A percentile compares a stretch with the other conserved stretches of the same genome.
Evolutionary conservation across 257 asterid genomes (phyloP).

Genomic region (Rehmannia glutinosa): DNA sequence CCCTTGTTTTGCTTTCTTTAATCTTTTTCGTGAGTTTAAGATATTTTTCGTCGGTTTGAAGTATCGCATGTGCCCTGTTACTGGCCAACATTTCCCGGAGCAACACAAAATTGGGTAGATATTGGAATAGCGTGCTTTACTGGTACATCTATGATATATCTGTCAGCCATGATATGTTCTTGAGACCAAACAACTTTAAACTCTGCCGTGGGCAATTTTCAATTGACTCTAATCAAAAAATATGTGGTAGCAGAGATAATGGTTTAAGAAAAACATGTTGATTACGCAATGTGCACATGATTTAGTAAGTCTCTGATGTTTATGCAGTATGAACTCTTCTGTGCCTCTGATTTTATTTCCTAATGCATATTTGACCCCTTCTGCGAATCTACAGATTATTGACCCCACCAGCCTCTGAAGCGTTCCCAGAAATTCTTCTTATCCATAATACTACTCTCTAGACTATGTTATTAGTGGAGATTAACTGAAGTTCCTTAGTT

Average conservation of each 20-base stretch:
- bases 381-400: neutral
- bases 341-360: too few species aligned
- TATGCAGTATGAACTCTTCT: neutral
- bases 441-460: neutral
- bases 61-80: neutral
- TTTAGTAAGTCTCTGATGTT: neutral
- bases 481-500: neutral
- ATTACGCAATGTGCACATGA: constrained; percentile 3
- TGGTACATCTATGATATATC: constrained; percentile 5
- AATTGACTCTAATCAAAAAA: neutral
- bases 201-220: neutral
- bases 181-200: neutral
- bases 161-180: neutral
- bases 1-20: neutral
- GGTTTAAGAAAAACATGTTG: neutral
- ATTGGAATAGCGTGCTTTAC: too few species aligned
- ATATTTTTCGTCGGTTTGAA: neutral
- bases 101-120: neutral
- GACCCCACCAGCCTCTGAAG: constrained; percentile 4
- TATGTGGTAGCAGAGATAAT: constrained; percentile 1
- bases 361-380: neutral
- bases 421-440: neutral
- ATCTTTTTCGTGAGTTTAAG: neutral
- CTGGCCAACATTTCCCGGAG: neutral
- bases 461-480: neutral